Evolutionary conservation across 441 rosid genomes (phyloP), one percentile per base, ranked within the genome.

Genomic region (Erodium chrysanthum): DNA sequence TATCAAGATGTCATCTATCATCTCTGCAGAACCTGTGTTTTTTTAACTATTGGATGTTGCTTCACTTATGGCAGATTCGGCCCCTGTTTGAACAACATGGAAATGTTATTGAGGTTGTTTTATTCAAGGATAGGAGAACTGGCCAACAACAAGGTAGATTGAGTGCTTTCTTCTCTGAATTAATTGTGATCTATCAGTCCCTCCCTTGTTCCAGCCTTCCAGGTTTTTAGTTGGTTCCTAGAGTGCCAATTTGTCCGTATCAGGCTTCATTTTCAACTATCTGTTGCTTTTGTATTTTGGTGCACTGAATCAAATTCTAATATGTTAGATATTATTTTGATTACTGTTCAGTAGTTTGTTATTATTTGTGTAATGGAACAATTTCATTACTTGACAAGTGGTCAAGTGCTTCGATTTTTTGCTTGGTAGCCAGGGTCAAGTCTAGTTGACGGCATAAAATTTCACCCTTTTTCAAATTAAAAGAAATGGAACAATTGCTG

Each of bases 1-100:
- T 12, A 3, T 63, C 66, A 8, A 29, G 37, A 65, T 52, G 22
- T 52, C 23, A 5, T 15, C 9, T 52, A 18, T 52, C 15, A 14
- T 52, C 59, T 52, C 23, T 52, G 59, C 59, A 52, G 23, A 17
- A 52, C 20, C 10, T 18, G 11, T 52, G 59, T 23, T 52, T 52
- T 52, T 63, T 17, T 70, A 70, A 66, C 59, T 22, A 52, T 68
- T 23, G 29, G 56, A 31, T 64, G 22, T 35, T 73, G 25, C 66
- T 71, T 69, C 29, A 66, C 73, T 66, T 70, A 2, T 69, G 35
- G 18, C 76, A 92, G 97, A 74, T 90, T 63, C 84, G 84, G 40
- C 73, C 81, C 69, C 78, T 92, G 73, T 92, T 92, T 82, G 83
- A 80, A 75, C 82, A 70, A 66, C 84, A 88, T 80, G 97, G 98